Percentiles rank a stretch among this genome's conserved stretches.
Conservation (phyloP, 2,329 filamentous ascomycete genomes). For the Fusarium secorum region DNA sequence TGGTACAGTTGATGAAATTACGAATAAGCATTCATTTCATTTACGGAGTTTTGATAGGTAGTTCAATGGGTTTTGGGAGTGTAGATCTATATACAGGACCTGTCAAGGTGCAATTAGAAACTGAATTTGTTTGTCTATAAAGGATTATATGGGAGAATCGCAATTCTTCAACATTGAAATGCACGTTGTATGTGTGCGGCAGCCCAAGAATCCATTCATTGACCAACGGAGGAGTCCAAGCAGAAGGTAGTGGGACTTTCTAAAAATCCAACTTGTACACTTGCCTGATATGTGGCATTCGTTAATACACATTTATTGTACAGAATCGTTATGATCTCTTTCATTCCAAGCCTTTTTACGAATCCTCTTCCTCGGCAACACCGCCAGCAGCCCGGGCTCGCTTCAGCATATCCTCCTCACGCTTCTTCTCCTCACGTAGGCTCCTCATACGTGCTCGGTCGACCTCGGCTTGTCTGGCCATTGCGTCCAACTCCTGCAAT, state of each 20-base stretch:
- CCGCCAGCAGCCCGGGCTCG: conserved; percentile 51
- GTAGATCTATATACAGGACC: conserved; percentile 17
- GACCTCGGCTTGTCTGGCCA: conserved; percentile 57
- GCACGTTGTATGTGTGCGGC: neutral
- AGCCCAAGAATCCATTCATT: neutral
- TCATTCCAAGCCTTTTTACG: conserved; percentile 16
- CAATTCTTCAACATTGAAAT: neutral
- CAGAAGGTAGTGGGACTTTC: conserved; percentile 18
- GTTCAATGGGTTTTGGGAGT: neutral
- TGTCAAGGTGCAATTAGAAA: neutral
- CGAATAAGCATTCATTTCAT: conserved; percentile 23
- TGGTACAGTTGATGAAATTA: conserved; percentile 28
- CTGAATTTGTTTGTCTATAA: neutral
- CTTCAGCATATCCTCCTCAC: conserved; percentile 63
- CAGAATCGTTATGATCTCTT: conserved; percentile 27
- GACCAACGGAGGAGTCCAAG: neutral
- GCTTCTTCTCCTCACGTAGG: conserved; percentile 64
- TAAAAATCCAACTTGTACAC: conserved; percentile 42
- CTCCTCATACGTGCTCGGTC: conserved; percentile 64
- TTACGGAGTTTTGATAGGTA: conserved; percentile 31
- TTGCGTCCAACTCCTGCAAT: conserved; percentile 65
- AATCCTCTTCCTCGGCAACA: conserved; percentile 47
- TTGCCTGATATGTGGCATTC: conserved; percentile 34
- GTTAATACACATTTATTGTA: conserved; percentile 46
- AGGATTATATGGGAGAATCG: neutral